Base-by-base conservation (phyloP, 2,329 filamentous ascomycete species). In the Diaporthe aspalathi region DNA sequence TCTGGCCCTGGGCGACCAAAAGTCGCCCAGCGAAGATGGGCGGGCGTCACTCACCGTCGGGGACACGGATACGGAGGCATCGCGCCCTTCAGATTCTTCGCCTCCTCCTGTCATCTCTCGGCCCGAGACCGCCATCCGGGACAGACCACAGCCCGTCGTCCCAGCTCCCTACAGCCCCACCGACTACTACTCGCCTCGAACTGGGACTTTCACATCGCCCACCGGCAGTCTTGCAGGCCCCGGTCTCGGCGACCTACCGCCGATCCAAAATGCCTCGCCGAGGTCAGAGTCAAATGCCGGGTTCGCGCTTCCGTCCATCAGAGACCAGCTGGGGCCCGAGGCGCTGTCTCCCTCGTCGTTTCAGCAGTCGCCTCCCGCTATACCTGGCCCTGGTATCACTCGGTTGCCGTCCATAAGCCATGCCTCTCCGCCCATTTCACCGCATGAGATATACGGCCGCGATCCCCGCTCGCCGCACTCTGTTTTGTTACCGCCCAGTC, bases 391-490 rank as follows among this genome's bases (percentile, higher is more conserved):
- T 2, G 79, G 76, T 6, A 74, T 83, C 24, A 75, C 77, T 8
- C 74, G 76, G 2, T 76, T 84, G n/a, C 73, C 79, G n/a, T 76
- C 77, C n/a, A 69, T 74, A 20, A 78, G 76, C 38, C 81, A 86
- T 77, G 74, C 74, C 2, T 83, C 86, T 24, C 85, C 87, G 14
- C 86, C 87, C 1, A 81, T 85, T 17, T 89, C 87, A 4, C 85
- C 86, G 20, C 83, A 84, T 66, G 85, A 88, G 22, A 78, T 77
- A 22, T 86, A 83, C 71, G 78, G 79, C n/a, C 79, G 81, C 71
- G 83, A 83, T 47, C 80, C 87, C 17, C 81, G 83, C 5, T 89
- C 87, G 11, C 86, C 87, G 3, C 75, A 77, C n/a, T 82, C 82
- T 54, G 82, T 82, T 4, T 72, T 84, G 9, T 76, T 81, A n/a